Percentiles rank a stretch among this genome's conserved stretches.
Conservation (phyloP, 768 basidiomycete species). For the Termitomyces sp. region DNA sequence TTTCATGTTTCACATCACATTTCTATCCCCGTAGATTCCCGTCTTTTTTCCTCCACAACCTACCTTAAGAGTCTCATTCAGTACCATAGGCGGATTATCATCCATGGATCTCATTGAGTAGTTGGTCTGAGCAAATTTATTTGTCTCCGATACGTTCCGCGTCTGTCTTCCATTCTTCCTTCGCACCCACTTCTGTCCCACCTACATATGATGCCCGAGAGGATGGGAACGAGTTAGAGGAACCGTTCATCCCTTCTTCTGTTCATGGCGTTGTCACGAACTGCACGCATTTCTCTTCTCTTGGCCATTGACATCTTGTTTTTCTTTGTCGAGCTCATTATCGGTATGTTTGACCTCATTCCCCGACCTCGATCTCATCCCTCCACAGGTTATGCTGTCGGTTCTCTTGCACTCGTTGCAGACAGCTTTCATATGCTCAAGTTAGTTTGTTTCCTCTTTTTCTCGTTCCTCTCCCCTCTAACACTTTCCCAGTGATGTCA, state of each 20-base stretch:
- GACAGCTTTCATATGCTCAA: constrained; percentile 99
- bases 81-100: too few relatives aligned
- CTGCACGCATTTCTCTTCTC: constrained; percentile 69
- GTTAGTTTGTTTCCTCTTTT: constrained; percentile 38
- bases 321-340: constrained; percentile 83
- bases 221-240: too few relatives aligned
- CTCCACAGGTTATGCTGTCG: constrained; percentile 83
- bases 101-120: too few relatives aligned
- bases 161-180: too few relatives aligned
- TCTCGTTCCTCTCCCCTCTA: background rate
- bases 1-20: too few relatives aligned
- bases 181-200: too few relatives aligned
- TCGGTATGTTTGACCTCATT: constrained; percentile 42
- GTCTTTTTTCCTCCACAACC: too few relatives aligned
- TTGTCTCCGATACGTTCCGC: too few relatives aligned
- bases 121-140: too few relatives aligned
- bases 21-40: too few relatives aligned
- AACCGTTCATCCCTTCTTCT: background rate
- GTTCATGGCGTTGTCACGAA: constrained; percentile 54
- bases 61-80: too few relatives aligned
- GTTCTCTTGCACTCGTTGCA: constrained; percentile 90
- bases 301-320: constrained; percentile 82
- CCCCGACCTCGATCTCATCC: constrained; percentile 9
- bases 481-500: constrained; percentile 71
- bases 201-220: too few relatives aligned